Evolutionary conservation across 768 basidiomycete genomes (phyloP).

Genomic region (Mycena metata): DNA sequence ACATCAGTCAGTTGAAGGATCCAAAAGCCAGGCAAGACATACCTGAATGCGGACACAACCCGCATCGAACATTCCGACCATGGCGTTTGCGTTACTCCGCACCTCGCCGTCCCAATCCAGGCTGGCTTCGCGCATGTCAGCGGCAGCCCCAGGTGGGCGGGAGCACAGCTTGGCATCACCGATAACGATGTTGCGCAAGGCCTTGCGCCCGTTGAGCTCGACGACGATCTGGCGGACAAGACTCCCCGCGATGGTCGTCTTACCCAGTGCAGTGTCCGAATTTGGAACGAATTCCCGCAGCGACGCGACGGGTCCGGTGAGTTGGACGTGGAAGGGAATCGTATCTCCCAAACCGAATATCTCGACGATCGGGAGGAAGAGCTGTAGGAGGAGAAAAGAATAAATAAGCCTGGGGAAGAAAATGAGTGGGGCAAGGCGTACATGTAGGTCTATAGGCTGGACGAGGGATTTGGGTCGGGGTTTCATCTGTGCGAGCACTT

Average conservation of each 20-base stretch:
- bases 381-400: slow-evolving; percentile 11
- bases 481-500: slow-evolving; percentile 58
- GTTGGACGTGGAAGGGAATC: slow-evolving; percentile 36
- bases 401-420: slow-evolving; percentile 10
- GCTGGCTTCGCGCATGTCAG: slow-evolving; percentile 16
- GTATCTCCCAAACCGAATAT: slow-evolving; percentile 32
- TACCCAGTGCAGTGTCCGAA: background rate
- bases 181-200: slow-evolving; percentile 6
- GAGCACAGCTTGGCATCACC: slow-evolving; percentile 20
- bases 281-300: slow-evolving; percentile 25
- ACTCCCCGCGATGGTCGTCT: slow-evolving; percentile 1
- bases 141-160: slow-evolving; percentile 17
- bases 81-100: background rate
- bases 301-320: slow-evolving; percentile 22
- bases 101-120: slow-evolving; percentile 24
- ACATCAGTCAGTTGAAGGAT: too few relatives aligned
- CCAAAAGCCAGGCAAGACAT: background rate
- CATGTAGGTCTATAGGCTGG: slow-evolving; percentile 63
- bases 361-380: slow-evolving; percentile 29
- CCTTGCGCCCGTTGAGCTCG: slow-evolving; percentile 17
- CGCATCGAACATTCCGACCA: slow-evolving; percentile 28
- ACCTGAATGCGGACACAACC: slow-evolving; percentile 28
- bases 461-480: slow-evolving; percentile 50
- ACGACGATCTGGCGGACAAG: slow-evolving; percentile 31
- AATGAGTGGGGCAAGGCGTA: slow-evolving; percentile 46